These are phyloP conservation scores for Nigrospora osmanthi DNA, from an alignment of 2,329 filamentous ascomycete species.

Conservation along the genomic window DNA sequence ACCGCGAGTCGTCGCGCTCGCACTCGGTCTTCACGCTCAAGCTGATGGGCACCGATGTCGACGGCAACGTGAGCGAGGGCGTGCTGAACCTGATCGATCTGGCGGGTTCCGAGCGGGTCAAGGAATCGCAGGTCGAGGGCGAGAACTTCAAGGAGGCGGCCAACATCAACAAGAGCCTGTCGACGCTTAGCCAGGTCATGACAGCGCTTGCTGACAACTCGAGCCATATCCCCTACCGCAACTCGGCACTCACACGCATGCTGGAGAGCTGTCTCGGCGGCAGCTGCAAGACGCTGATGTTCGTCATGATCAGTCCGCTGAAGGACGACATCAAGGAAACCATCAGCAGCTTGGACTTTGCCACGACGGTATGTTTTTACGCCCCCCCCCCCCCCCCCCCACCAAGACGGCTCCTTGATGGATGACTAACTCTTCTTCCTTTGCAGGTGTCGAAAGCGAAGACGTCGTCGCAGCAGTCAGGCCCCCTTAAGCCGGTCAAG, in stretches of 20 bases:
- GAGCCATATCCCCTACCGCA: conserved; percentile 6
- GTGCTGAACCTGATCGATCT: conserved; percentile 94
- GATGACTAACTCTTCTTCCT: neutral
- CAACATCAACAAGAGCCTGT: conserved; percentile 14
- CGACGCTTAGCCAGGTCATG: conserved; percentile 8
- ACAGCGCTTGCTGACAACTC: conserved; percentile 6
- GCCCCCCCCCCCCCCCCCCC: neutral
- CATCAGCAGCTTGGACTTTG: conserved; percentile 8
- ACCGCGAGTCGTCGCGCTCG: conserved; percentile 87
- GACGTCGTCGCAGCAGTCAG: conserved; percentile 1
- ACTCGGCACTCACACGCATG: conserved; percentile 12
- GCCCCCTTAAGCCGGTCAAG: conserved; percentile 5
- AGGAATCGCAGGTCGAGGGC: conserved; percentile 9
- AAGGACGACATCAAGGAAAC: conserved; percentile 8
- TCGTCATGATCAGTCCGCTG: conserved; percentile 18
- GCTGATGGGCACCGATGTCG: conserved; percentile 56
- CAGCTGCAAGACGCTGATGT: conserved; percentile 18
- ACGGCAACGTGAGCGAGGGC: conserved; percentile 73
- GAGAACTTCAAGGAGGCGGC: conserved; percentile 9
- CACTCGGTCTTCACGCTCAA: conserved; percentile 97
- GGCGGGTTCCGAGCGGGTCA: conserved; percentile 80
- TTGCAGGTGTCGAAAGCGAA: conserved; percentile 7
- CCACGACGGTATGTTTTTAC: conserved; percentile 4
- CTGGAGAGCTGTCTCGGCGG: conserved; percentile 12
- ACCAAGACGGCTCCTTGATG: neutral